Base-by-base conservation (phyloP, 768 basidiomycete genomes). In the Pisolithus orientalis region DNA sequence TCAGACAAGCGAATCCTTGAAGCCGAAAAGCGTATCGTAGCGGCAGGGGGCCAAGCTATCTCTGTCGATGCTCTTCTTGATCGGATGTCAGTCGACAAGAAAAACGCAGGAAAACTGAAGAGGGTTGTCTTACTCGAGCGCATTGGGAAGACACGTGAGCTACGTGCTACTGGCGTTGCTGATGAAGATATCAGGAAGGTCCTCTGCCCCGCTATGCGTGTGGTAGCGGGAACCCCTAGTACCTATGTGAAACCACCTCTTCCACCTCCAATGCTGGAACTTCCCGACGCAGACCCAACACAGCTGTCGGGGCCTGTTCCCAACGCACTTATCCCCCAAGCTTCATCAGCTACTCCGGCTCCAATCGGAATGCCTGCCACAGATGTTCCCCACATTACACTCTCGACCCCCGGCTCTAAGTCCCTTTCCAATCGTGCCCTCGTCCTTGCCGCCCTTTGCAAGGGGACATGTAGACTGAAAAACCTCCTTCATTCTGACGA, bases 401-500 rank as follows among this genome's bases (percentile, higher is more conserved):
- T 98, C 87, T 77, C 89, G 13, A 97, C 96, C 0, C 96, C 96
- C 0, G 95, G 96, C 10, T 92, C 89, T 25, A 98, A 99, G 74
- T 94, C 90, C 64, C 88, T 99, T 59, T 96, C 93, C 0, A 98
- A 98, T 66, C 84, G 95, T 31, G 93, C 90, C 0, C 75, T 99
- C 39, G 85, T 98, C 1, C 81, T 99, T 28, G 95, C 96, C 8
- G 94, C 95, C 1, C 81, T 99, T 13, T 93, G 83, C 0, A 81
- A 80, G 44, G 96, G 95, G 1, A 90, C 86, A 0, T 96, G 94
- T 70, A 77, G 86, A 56, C 71, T 99, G 51, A 85, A 76, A 68
- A 99, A 99, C 60, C 72, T 99, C 5, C 75, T 99, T 34, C 95
- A 98, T 65, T 96, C 94, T 4, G 95, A 98, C 62, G 95, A 99